A percentile compares a stretch with the other conserved stretches of the same genome.
These are phyloP conservation scores for Phlyctochytrium bullatum DNA, from an alignment of 192 early-diverging fungal species.

Conservation along the genomic window DNA sequence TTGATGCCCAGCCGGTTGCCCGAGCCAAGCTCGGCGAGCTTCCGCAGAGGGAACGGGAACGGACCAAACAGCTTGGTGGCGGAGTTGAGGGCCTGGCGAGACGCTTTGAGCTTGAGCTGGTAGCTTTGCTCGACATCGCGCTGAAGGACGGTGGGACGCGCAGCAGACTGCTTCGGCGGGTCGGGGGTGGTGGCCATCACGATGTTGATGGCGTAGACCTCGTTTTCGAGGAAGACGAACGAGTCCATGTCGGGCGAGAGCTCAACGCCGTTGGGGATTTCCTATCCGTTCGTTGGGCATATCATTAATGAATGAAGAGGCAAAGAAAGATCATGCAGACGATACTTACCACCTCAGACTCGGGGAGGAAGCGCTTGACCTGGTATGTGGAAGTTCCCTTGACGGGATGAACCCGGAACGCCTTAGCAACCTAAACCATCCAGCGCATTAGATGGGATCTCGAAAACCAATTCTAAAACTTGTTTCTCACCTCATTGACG, in stretches of 20 bases:
- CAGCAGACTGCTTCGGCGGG: slow-evolving; percentile 55
- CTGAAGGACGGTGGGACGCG: slow-evolving; percentile 72
- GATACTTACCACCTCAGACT: slow-evolving; percentile 28
- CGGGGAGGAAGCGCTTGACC: slow-evolving; percentile 55
- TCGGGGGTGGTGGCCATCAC: slow-evolving; percentile 75
- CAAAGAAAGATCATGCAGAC: slow-evolving; percentile 6
- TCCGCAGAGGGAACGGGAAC: slow-evolving; percentile 82
- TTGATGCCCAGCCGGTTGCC: slow-evolving; percentile 79
- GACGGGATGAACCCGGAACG: slow-evolving; percentile 79
- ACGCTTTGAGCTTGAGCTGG: slow-evolving; percentile 83
- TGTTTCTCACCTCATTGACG: slow-evolving; percentile 50
- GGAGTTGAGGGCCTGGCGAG: slow-evolving; percentile 66
- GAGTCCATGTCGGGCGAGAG: slow-evolving; percentile 34
- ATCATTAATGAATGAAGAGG: slow-evolving; percentile 18
- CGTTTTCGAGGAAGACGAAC: slow-evolving; percentile 71
- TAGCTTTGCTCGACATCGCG: slow-evolving; percentile 75
- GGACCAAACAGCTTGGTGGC: slow-evolving; percentile 70
- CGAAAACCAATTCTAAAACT: neutral
- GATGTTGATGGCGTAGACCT: slow-evolving; percentile 90
- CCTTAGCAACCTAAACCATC: slow-evolving; percentile 55
- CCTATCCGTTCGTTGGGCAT: slow-evolving; percentile 72
- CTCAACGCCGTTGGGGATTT: slow-evolving; percentile 69
- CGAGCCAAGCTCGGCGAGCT: slow-evolving; percentile 70
- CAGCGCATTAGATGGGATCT: neutral
- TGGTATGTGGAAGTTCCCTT: slow-evolving; percentile 48